These are phyloP conservation scores for Aspergillus ostianus DNA, from an alignment of 495 filamentous ascomycete species.

Conservation along the genomic window DNA sequence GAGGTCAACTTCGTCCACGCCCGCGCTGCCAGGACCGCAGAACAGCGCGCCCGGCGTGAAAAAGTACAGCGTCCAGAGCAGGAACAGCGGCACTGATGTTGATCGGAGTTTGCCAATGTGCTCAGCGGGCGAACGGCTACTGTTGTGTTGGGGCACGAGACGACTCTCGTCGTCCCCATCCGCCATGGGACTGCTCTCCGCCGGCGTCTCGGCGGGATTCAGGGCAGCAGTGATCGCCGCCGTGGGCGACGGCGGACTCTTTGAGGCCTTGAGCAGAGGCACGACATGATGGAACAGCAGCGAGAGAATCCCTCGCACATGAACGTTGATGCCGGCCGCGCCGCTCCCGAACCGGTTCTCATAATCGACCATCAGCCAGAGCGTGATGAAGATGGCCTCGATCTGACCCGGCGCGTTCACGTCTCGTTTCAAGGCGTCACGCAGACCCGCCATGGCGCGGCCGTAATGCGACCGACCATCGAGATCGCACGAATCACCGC, in stretches of 20 bases:
- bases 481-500: conserved; percentile 20
- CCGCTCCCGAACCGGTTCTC: conserved; percentile 36
- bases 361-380: conserved; percentile 39
- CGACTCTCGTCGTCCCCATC: not conserved
- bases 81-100: conserved; percentile 33
- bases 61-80: conserved; percentile 36
- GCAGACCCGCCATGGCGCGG: conserved; percentile 29
- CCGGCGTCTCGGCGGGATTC: not conserved
- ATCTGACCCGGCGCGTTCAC: conserved; percentile 28
- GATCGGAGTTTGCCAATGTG: conserved; percentile 13
- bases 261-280: conserved; percentile 22
- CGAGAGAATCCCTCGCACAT: conserved; percentile 31
- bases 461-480: conserved; percentile 31
- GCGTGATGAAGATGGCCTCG: conserved; percentile 34
- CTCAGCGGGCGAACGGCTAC: not conserved
- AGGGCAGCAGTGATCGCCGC: conserved; percentile 1
- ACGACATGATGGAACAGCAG: conserved; percentile 33
- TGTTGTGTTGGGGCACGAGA: not conserved
- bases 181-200: not conserved
- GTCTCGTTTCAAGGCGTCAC: conserved; percentile 29
- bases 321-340: conserved; percentile 31
- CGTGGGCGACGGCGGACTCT: not conserved
- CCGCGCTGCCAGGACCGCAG: conserved; percentile 18
- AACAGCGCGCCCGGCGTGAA: conserved; percentile 31
- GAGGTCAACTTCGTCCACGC: conserved; percentile 25